Evolutionary conservation across 805 yeast genomes (phyloP).

Genomic region (Teunomyces panamensis): DNA sequence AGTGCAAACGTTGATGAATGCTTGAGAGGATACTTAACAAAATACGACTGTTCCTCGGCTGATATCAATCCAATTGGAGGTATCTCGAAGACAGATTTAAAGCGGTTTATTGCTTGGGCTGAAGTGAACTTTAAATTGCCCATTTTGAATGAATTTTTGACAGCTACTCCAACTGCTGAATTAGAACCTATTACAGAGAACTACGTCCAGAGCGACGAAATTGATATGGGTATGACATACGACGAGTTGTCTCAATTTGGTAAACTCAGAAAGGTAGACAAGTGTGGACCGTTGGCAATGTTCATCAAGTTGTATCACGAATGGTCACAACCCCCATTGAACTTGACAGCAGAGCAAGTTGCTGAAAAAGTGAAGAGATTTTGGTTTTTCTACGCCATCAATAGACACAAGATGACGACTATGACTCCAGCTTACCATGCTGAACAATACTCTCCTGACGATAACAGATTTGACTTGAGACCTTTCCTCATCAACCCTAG

Average conservation of each 20-base stretch:
- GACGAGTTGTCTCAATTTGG: constrained; percentile 93
- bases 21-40: constrained; percentile 90
- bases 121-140: constrained; percentile 68
- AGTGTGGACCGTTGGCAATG: constrained; percentile 96
- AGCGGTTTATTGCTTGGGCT: constrained; percentile 82
- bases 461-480: constrained; percentile 90
- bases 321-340: constrained; percentile 72
- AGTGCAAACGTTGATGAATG: constrained; percentile 98
- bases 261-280: constrained; percentile 81
- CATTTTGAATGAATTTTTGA: constrained; percentile 69
- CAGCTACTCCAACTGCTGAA: constrained; percentile 97
- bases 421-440: constrained; percentile 97
- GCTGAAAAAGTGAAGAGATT: constrained; percentile 92
- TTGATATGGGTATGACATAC: constrained; percentile 97
- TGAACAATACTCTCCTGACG: constrained; percentile 97
- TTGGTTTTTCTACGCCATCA: constrained; percentile 90
- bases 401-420: constrained; percentile 97
- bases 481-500: constrained; percentile 93
- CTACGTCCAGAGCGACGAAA: constrained; percentile 94
- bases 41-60: constrained; percentile 96
- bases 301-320: constrained; percentile 84
- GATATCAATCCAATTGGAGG: constrained; percentile 99
- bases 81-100: constrained; percentile 90
- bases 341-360: constrained; percentile 75
- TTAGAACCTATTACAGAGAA: constrained; percentile 91